Evolutionary conservation across 352 stramenopile species (phyloP).

Genomic region (Phytopythium delawarense): DNA sequence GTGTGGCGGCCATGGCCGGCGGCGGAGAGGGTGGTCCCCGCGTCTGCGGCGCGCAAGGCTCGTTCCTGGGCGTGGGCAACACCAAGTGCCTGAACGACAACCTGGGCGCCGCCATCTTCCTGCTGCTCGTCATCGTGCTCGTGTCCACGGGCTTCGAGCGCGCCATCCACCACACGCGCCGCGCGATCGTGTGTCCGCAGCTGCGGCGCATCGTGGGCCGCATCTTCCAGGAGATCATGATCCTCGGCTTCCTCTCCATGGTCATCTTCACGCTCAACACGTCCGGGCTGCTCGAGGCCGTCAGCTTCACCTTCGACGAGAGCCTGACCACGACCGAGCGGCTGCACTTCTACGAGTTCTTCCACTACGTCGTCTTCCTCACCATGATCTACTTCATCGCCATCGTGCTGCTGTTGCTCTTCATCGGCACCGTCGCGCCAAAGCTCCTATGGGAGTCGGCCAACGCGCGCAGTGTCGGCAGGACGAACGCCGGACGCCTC

Average conservation of each 20-base stretch:
- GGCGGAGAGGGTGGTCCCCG: neutral
- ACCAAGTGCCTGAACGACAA: constrained; percentile 72
- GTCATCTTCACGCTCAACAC: constrained; percentile 88
- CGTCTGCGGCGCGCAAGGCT: constrained; percentile 7
- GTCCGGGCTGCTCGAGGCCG: constrained; percentile 50
- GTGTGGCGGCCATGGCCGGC: neutral
- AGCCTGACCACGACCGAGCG: constrained; percentile 50
- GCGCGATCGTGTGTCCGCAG: constrained; percentile 67
- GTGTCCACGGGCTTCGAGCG: constrained; percentile 66
- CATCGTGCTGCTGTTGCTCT: constrained; percentile 81
- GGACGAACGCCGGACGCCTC: constrained; percentile 2
- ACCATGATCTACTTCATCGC: constrained; percentile 89
- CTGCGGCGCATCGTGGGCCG: constrained; percentile 80
- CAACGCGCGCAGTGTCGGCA: constrained; percentile 6
- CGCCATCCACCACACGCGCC: constrained; percentile 42
- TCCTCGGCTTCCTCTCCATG: constrained; percentile 87
- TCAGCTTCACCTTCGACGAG: constrained; percentile 47
- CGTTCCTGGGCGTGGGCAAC: constrained; percentile 83
- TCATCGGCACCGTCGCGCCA: constrained; percentile 80
- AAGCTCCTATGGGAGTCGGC: constrained; percentile 72
- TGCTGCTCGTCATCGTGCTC: constrained; percentile 72
- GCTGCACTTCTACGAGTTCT: constrained; percentile 88
- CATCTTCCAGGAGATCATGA: constrained; percentile 87
- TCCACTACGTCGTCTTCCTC: constrained; percentile 89
- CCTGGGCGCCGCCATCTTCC: constrained; percentile 64